phyloP scores from a whole-genome alignment of 306 rosid genomes.

The Purshia tridentata region DNA sequence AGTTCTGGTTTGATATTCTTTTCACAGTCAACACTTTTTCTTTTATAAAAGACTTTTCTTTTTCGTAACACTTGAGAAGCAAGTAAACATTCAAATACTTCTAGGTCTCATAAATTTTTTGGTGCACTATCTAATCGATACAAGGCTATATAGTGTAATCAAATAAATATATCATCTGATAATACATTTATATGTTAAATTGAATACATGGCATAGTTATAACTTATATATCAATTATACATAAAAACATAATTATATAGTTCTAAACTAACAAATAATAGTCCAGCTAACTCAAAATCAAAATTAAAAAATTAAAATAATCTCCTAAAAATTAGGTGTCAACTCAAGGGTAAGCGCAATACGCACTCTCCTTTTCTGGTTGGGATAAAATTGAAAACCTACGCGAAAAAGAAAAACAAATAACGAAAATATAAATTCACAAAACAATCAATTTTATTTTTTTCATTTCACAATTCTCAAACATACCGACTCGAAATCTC shows the following conservation, averaged over 20 bases:
- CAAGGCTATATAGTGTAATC: too few relatives aligned
- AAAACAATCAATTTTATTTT: slow-evolving; percentile 13
- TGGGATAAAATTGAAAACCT: background rate
- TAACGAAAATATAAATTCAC: background rate
- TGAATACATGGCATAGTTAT: too few relatives aligned
- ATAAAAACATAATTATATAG: too few relatives aligned
- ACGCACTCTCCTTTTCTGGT: slow-evolving; percentile 4
- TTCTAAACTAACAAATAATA: too few relatives aligned
- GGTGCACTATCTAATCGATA: too few relatives aligned
- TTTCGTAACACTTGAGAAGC: background rate
- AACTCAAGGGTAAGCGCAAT: background rate
- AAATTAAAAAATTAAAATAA: background rate
- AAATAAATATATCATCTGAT: too few relatives aligned
- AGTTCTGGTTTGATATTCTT: background rate
- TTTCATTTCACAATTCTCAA: slow-evolving; percentile 17
- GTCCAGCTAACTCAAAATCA: too few relatives aligned
- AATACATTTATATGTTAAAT: too few relatives aligned
- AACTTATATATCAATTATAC: too few relatives aligned
- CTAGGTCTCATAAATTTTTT: too few relatives aligned
- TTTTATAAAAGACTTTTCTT: background rate
- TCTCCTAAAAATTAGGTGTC: background rate
- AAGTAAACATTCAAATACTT: background rate
- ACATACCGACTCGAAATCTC: background rate
- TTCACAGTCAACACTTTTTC: too few relatives aligned
- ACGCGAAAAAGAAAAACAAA: background rate